phyloP scores from a whole-genome alignment of 495 filamentous ascomycete species.

The Xylaria scruposa region DNA sequence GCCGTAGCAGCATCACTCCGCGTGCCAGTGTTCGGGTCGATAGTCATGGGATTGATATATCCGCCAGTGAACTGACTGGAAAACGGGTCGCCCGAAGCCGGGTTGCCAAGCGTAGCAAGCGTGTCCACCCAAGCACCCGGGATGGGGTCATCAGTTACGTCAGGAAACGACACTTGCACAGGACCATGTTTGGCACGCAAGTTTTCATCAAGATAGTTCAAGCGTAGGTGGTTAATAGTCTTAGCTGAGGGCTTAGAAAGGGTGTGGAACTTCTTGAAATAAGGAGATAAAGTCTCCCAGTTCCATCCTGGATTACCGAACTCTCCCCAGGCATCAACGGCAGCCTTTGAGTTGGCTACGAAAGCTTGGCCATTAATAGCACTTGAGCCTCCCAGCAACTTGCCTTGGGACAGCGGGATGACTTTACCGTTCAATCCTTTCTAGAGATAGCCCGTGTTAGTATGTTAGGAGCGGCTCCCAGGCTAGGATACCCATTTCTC shows the following conservation, averaged over 20 bases:
- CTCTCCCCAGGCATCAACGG: constrained; percentile 65
- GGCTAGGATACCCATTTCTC: not conserved
- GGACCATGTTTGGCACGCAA: not conserved
- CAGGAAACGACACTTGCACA: not conserved
- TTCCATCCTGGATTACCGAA: constrained; percentile 64
- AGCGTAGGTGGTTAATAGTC: not conserved
- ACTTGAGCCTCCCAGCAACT: constrained; percentile 54
- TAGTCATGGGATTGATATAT: constrained; percentile 53
- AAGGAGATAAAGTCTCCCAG: constrained; percentile 51
- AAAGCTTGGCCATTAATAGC: constrained; percentile 60
- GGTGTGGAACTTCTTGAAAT: constrained; percentile 45
- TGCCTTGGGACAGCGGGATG: constrained; percentile 51
- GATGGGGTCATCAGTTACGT: not conserved
- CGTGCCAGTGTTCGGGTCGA: constrained; percentile 44
- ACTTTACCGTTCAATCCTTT: constrained; percentile 29
- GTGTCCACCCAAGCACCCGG: constrained; percentile 49
- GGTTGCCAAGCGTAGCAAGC: constrained; percentile 44
- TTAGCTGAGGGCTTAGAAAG: not conserved
- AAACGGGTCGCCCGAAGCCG: constrained; percentile 34
- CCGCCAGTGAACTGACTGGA: constrained; percentile 36
- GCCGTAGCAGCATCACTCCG: constrained; percentile 56
- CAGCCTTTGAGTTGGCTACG: constrained; percentile 59
- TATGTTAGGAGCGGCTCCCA: not conserved
- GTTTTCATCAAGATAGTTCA: not conserved
- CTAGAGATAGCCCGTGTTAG: constrained; percentile 39